Evolutionary conservation across 805 yeast genomes (phyloP).

Genomic region (Monosporozyma servazzii): DNA sequence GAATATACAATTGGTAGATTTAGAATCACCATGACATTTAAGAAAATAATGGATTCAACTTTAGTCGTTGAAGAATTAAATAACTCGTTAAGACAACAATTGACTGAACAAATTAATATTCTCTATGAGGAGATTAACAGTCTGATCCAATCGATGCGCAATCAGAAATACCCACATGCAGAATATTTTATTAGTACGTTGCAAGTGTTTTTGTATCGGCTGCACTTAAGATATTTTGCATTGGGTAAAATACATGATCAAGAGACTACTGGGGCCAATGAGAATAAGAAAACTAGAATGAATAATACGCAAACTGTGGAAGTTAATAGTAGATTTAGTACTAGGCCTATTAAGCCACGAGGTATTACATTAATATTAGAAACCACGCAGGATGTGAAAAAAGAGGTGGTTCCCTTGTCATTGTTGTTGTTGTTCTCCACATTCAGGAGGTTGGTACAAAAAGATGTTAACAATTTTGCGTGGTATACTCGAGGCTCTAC

Average conservation of each 20-base stretch:
- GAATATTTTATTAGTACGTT: constrained; percentile 20
- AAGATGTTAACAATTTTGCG: constrained; percentile 10
- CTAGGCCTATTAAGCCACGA: constrained; percentile 1
- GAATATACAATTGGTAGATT: constrained; percentile 19
- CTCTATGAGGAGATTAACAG: constrained; percentile 10
- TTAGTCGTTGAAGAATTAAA: constrained; percentile 6
- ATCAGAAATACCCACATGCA: constrained; percentile 4
- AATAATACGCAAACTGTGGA: not conserved
- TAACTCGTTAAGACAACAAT: constrained; percentile 2
- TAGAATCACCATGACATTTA: constrained; percentile 17
- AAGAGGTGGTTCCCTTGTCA: constrained; percentile 17
- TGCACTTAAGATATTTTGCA: constrained; percentile 20
- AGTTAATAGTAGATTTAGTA: not conserved
- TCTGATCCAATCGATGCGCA: constrained; percentile 7
- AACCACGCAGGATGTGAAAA: constrained; percentile 8
- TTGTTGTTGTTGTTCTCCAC: constrained; percentile 18
- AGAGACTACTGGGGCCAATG: not conserved
- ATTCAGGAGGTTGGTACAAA: constrained; percentile 18
- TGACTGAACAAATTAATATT: constrained; percentile 3
- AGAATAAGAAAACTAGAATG: not conserved
- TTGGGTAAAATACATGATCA: constrained; percentile 9
- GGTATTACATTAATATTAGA: constrained; percentile 13
- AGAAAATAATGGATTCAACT: constrained; percentile 19
- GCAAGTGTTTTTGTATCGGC: constrained; percentile 18
- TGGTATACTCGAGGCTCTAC: constrained; percentile 28